These are phyloP conservation scores for Rhodotorula sp. DNA, from an alignment of 1,284 basidiomycete genomes.

Conservation along the genomic window DNA sequence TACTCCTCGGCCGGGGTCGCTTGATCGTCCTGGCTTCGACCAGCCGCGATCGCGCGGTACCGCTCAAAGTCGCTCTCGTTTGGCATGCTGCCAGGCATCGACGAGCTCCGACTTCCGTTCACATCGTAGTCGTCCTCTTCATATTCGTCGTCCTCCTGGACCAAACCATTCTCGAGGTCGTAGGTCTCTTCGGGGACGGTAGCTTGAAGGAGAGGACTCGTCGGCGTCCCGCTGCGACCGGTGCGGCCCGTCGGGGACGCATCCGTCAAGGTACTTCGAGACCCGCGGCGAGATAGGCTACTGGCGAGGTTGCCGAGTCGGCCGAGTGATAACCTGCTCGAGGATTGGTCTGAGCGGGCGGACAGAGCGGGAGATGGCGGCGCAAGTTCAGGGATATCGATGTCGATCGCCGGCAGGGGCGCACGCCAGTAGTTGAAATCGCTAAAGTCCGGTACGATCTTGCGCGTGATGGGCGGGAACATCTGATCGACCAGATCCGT, in stretches of 20 bases:
- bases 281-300: constrained; percentile 34
- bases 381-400: constrained; percentile 80
- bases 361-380: constrained; percentile 69
- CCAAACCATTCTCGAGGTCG: constrained; percentile 14
- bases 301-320: constrained; percentile 40
- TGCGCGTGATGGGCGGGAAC: constrained; percentile 92
- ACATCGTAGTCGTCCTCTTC: constrained; percentile 17
- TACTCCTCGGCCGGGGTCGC: constrained; percentile 40
- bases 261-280: constrained; percentile 29
- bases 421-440: constrained; percentile 97
- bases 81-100: constrained; percentile 46
- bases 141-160: constrained; percentile 22
- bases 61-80: constrained; percentile 42
- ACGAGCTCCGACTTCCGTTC: constrained; percentile 30
- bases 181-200: constrained; percentile 33
- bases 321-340: constrained; percentile 36
- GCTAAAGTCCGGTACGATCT: constrained; percentile 84
- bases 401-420: constrained; percentile 63
- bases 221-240: constrained; percentile 20
- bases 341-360: constrained; percentile 69
- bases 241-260: constrained; percentile 4
- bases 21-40: constrained; percentile 4
- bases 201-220: constrained; percentile 29
- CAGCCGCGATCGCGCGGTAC: constrained; percentile 19
- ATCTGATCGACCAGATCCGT: constrained; percentile 98